Evolutionary conservation across 371 early-diverging fungal species (phyloP), one percentile per base, ranked within the genome.

Genomic region (Mucor lusitanicus): DNA sequence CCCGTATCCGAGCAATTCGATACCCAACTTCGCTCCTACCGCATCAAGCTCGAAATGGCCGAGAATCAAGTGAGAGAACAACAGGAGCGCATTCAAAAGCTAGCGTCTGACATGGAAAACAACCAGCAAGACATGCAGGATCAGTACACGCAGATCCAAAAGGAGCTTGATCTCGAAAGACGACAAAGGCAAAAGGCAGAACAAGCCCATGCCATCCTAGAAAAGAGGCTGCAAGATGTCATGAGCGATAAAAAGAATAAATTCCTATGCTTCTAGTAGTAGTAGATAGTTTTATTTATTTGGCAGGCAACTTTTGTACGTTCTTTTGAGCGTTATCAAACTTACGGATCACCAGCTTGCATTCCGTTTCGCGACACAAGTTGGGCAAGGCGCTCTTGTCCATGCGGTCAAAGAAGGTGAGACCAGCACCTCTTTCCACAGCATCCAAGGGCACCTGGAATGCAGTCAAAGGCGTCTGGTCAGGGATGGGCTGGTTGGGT

Each of bases 381-480:
- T 85, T 84, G 46, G 68, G 67, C 23, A 82, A 69, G 8, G 73
- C 76, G n/a, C 66, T 67, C 62, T 85, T 84, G 25, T 70, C 65
- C 63, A 90, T 64, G 59, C 76, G 77, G 58, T 92, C 90, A 77
- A 94, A 94, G 83, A 95, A 91, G 46, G 79, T 82, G 53, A 93
- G 78, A 23, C 95, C 95, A 19, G 94, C 83, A 30, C 90, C 87
- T 73, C 86, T 83, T 72, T 95, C 94, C 15, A 95, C 80, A 13
- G 86, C 86, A 70, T 94, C 92, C 46, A 95, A 58, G 6, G 95
- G 94, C 12, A 93, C 86, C 50, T 82, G 78, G 84, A 92, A 95
- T 2, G 74, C 75, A 13, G 85, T 82, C 42, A 97, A 73, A 9
- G 93, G 92, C 0, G 85, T 82, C 3, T 84, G 65, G 63, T 90